Conservation (phyloP, 1,284 basidiomycete genomes). For the Ustanciosporium gigantosporum region DNA sequence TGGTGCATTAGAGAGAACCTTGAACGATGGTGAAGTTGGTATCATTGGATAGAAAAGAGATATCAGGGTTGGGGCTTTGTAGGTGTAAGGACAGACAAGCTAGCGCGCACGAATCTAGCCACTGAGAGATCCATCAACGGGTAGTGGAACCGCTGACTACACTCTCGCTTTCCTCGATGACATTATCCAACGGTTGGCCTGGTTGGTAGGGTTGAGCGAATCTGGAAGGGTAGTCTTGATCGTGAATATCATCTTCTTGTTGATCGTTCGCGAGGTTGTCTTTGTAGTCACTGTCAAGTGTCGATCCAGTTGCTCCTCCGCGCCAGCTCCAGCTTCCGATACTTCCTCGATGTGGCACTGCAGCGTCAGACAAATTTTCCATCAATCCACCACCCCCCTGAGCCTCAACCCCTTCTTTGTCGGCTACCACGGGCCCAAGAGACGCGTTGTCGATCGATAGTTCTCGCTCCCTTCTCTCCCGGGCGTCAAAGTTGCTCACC, state of each 20-base stretch:
- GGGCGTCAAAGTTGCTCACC: constrained; percentile 35
- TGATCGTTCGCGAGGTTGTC: background rate
- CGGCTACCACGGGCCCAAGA: too few species aligned
- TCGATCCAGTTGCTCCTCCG: background rate
- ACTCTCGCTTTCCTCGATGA: constrained; percentile 51
- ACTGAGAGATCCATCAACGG: too few species aligned
- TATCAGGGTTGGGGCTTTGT: too few species aligned
- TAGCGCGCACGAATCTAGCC: too few species aligned
- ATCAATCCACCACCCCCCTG: background rate
- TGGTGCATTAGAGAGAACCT: too few species aligned
- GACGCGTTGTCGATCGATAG: too few species aligned
- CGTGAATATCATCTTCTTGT: background rate
- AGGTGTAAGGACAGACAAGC: too few species aligned
- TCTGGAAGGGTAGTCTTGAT: background rate
- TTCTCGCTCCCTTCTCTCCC: too few species aligned
- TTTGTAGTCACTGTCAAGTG: background rate
- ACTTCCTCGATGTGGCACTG: background rate
- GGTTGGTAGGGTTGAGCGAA: constrained; percentile 50
- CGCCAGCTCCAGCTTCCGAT: background rate
- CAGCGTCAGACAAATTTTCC: background rate
- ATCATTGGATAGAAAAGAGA: too few species aligned
- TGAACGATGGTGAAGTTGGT: too few species aligned
- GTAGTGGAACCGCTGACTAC: too few species aligned
- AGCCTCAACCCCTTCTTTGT: too few species aligned
- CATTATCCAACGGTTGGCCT: constrained; percentile 52